These are phyloP conservation scores for Arctostaphylos glauca DNA, from an alignment of 148 eudicot species.

Conservation along the genomic window DNA sequence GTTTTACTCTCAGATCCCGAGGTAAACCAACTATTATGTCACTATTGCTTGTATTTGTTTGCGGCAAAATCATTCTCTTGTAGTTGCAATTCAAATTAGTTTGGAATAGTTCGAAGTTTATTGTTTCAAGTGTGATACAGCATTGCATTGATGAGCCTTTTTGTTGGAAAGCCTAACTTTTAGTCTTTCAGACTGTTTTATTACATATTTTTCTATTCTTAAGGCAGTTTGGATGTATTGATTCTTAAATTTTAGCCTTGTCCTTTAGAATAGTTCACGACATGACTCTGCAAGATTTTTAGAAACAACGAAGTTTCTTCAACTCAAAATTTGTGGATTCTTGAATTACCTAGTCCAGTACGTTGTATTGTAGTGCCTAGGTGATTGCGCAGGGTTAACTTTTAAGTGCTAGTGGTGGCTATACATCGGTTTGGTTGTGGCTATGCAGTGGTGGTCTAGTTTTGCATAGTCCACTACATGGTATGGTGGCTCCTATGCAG, in stretches of 20 bases:
- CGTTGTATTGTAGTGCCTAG: neutral
- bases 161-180: neutral
- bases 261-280: neutral
- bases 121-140: no score
- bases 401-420: neutral
- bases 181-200: neutral
- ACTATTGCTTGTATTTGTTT: neutral
- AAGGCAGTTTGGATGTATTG: neutral
- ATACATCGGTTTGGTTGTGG: no score
- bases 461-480: no score
- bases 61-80: neutral
- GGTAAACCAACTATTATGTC: conserved; percentile 37
- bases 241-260: neutral
- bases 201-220: neutral
- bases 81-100: neutral
- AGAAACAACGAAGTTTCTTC: neutral
- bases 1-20: conserved; percentile 72
- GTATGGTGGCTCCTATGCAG: neutral
- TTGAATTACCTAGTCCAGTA: neutral
- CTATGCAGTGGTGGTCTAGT: no score
- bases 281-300: neutral
- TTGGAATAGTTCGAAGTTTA: neutral
- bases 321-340: neutral
- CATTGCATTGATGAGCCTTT: no score
- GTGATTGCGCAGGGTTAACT: neutral